Conservation (phyloP, 495 filamentous ascomycete genomes). For the Cercophora sp. region DNA sequence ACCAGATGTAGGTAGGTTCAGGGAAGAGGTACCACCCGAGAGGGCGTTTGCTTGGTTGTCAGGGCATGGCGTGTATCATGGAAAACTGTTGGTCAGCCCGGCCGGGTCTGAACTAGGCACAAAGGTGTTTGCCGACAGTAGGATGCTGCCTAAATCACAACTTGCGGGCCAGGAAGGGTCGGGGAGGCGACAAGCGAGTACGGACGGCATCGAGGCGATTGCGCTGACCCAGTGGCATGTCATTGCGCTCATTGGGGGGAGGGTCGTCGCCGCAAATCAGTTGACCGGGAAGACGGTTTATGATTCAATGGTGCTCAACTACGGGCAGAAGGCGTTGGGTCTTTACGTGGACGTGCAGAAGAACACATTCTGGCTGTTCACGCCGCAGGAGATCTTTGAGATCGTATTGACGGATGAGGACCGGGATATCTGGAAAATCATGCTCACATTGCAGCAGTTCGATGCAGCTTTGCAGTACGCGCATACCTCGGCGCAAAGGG, state of each 20-base stretch:
- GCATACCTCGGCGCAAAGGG: constrained; percentile 65
- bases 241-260: constrained; percentile 74
- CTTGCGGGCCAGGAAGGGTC: constrained; percentile 64
- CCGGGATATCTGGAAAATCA: constrained; percentile 89
- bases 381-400: constrained; percentile 83
- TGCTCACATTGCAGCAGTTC: constrained; percentile 79
- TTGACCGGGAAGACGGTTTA: constrained; percentile 80
- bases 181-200: constrained; percentile 57
- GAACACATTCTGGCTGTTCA: constrained; percentile 96
- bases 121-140: constrained; percentile 65
- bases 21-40: constrained; percentile 47
- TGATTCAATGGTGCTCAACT: constrained; percentile 80
- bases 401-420: constrained; percentile 87
- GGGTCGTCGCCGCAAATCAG: constrained; percentile 78
- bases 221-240: constrained; percentile 91
- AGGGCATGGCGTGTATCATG: constrained; percentile 82
- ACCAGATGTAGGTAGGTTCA: constrained; percentile 41
- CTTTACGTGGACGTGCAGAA: constrained; percentile 85
- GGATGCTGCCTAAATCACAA: constrained; percentile 66
- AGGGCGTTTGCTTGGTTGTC: constrained; percentile 87
- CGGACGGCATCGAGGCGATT: constrained; percentile 73
- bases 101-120: constrained; percentile 55
- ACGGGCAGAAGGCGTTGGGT: constrained; percentile 70
- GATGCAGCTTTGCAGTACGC: constrained; percentile 83
- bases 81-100: constrained; percentile 58